phyloP scores from a whole-genome alignment of 768 basidiomycete species.

The Xerocomellus amylosporus region DNA sequence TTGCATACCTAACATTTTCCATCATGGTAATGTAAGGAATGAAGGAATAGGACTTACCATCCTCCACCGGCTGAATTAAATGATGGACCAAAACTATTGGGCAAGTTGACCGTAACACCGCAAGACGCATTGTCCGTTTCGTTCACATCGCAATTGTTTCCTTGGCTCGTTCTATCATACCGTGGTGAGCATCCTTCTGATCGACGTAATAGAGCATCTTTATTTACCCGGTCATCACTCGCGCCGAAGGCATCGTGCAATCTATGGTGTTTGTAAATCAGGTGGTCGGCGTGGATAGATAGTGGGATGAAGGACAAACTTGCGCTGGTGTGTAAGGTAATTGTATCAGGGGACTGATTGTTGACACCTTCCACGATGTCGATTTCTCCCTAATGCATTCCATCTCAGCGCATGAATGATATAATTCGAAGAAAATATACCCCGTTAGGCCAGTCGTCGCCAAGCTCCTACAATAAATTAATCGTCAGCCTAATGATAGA shows the following conservation, averaged over 20 bases:
- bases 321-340: conserved; percentile 31
- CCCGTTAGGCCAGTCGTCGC: conserved; percentile 27
- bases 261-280: conserved; percentile 9
- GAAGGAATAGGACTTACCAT: conserved; percentile 23
- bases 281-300: background rate
- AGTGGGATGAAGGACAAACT: conserved; percentile 8
- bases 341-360: conserved; percentile 20
- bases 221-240: conserved; percentile 31
- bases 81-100: conserved; percentile 31
- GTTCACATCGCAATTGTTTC: conserved; percentile 32
- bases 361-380: conserved; percentile 39
- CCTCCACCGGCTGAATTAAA: conserved; percentile 39
- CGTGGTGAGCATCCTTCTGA: background rate
- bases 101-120: conserved; percentile 26
- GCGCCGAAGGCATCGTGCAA: conserved; percentile 35
- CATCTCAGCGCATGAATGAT: background rate
- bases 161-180: conserved; percentile 16
- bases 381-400: conserved; percentile 25
- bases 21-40: background rate
- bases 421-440: background rate
- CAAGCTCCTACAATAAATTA: conserved; percentile 23
- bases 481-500: background rate
- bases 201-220: background rate
- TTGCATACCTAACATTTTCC: conserved; percentile 33
- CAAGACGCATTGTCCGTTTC: conserved; percentile 32